Evolutionary conservation across 1,284 basidiomycete species (phyloP), one percentile per base, ranked within the genome.

Genomic region (Cerrena zonata): DNA sequence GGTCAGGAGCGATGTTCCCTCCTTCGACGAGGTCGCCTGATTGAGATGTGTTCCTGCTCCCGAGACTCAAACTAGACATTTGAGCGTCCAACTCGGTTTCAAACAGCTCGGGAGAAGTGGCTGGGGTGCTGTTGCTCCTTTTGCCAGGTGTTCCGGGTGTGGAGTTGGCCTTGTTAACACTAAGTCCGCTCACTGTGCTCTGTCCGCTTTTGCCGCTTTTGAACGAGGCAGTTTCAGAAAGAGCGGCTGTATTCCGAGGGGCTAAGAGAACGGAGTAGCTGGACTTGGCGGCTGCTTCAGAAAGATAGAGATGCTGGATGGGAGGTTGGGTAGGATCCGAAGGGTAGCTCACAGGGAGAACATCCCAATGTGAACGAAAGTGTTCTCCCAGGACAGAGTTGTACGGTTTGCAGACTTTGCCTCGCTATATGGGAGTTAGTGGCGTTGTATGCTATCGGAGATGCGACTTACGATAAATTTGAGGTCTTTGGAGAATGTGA

Each of bases 331-430:
- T 66, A 12, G 74, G 68, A 49, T 80, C 78, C 23, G 75, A 68
- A 19, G 76, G 66, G 62, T 80, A 80, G 30, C 69, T 65, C 30
- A 82, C 69, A 22, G 86, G 84, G n/a, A 79, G 66, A 12, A 91
- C 74, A 56, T 87, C 86, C 86, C 86, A 95, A 60, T 92, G 89
- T 21, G 89, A 81, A 48, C 90, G 84, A 70, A 95, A 95, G 69
- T 94, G 89, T 68, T 95, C 92, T 63, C 90, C 91, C 0, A 95
- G 79, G 26, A 93, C 89, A 1, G 91, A 93, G 72, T 95, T 94
- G 76, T 97, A 98, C 0, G 94, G 93, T 67, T 98, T 97, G 76
- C 90, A 91, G 18, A 96, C 80, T 66, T 91, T 90, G 41, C 91
- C 91, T 53, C 89, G 83, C 89, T 90, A 58, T 7, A 48, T 36